Evolutionary conservation across 768 basidiomycete species (phyloP).

Genomic region (Daedaleopsis nitida): DNA sequence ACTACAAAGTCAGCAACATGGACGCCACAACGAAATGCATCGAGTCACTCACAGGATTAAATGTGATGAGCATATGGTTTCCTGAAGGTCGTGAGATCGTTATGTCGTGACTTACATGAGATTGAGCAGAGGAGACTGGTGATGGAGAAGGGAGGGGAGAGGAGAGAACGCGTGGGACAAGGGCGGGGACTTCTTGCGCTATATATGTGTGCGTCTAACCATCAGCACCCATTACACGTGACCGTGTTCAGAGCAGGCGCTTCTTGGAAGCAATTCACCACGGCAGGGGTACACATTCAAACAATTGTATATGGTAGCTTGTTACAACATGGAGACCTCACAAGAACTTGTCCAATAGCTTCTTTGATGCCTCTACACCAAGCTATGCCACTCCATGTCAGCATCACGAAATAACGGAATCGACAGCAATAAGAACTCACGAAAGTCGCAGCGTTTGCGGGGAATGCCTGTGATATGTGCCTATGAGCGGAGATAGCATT

Average conservation of each 20-base stretch:
- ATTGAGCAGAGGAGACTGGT: not conserved
- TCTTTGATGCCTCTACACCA: constrained; percentile 90
- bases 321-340: constrained; percentile 22
- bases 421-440: constrained; percentile 47
- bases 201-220: constrained; percentile 4
- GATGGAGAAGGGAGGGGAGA: not conserved
- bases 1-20: not conserved
- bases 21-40: not conserved
- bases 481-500: not conserved
- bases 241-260: not conserved
- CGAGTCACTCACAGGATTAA: constrained; percentile 12
- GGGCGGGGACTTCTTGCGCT: not conserved
- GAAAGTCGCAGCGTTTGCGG: constrained; percentile 94
- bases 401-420: not conserved
- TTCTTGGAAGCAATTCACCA: not conserved
- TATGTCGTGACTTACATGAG: constrained; percentile 20
- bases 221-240: not conserved
- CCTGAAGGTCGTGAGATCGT: constrained; percentile 5
- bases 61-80: constrained; percentile 1
- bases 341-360: constrained; percentile 73
- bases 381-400: constrained; percentile 49
- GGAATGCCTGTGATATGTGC: constrained; percentile 74
- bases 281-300: not conserved
- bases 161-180: constrained; percentile 5
- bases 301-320: not conserved